Conservation (phyloP, 768 basidiomycete genomes). For the Cystobasidium onofrii region DNA sequence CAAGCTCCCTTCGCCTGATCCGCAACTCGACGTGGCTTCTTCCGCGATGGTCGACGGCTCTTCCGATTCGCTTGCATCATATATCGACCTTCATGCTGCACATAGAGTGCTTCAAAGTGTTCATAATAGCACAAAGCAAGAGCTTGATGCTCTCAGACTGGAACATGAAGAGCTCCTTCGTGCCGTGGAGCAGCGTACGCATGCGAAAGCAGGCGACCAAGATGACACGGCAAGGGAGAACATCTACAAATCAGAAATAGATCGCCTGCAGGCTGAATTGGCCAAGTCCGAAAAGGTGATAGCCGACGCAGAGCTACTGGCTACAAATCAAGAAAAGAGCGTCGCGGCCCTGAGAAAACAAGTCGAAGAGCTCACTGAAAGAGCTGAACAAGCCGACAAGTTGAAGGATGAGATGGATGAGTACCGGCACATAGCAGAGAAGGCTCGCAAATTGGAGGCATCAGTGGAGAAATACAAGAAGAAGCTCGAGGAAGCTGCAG, state of each 20-base stretch:
- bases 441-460: constrained; percentile 85
- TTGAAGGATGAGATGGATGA: constrained; percentile 94
- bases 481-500: constrained; percentile 90
- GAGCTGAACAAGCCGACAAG: constrained; percentile 66
- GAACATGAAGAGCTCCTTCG: neutral
- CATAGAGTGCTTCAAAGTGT: neutral
- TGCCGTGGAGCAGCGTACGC: neutral
- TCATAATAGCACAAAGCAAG: neutral
- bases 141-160: neutral
- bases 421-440: constrained; percentile 87
- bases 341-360: constrained; percentile 42
- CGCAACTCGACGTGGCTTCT: neutral
- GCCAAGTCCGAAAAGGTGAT: constrained; percentile 7
- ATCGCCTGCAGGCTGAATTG: constrained; percentile 15
- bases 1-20: constrained; percentile 28
- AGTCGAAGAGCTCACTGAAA: constrained; percentile 60
- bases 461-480: constrained; percentile 99
- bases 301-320: constrained; percentile 38
- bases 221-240: neutral
- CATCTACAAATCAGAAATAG: neutral
- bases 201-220: neutral
- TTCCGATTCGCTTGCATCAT: neutral
- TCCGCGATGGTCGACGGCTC: neutral
- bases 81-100: constrained; percentile 3
- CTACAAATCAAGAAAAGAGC: constrained; percentile 42